Evolutionary conservation across 116 monocot genomes (phyloP).

Genomic region (Trichopus zeylanicus): DNA sequence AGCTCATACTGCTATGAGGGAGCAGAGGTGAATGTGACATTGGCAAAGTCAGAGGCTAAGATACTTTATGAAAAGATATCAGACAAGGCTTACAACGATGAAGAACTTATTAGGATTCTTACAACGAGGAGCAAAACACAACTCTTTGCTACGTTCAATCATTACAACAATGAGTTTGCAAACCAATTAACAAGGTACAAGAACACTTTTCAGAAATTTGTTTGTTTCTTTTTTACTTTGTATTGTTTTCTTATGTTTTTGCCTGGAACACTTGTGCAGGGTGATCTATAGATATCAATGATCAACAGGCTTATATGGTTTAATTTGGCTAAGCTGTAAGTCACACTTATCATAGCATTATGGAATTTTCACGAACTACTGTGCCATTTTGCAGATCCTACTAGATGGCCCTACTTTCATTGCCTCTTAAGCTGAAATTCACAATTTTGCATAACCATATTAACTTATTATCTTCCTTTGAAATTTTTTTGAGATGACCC

Average conservation of each 20-base stretch:
- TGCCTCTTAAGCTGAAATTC: no score
- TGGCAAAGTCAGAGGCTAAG: constrained; percentile 85
- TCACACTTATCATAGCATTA: no score
- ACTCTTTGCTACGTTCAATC: constrained; percentile 68
- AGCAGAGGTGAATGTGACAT: constrained; percentile 38
- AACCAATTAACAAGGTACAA: constrained; percentile 51
- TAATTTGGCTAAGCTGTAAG: no score
- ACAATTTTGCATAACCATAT: no score
- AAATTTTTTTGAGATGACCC: no score
- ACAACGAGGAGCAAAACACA: constrained; percentile 86
- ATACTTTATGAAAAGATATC: constrained; percentile 54
- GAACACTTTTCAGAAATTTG: not conserved
- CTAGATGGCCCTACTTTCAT: no score
- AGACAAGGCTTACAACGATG: constrained; percentile 58
- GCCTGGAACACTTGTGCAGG: not conserved
- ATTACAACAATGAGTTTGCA: constrained; percentile 60
- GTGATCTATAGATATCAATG: no score
- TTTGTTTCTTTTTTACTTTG: not conserved
- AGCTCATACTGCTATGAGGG: constrained; percentile 70
- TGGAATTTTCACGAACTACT: no score
- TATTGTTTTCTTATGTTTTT: not conserved
- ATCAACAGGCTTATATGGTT: no score
- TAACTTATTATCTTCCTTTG: no score
- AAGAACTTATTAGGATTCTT: constrained; percentile 73
- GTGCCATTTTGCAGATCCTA: no score